phyloP scores from a whole-genome alignment of 305 asterid genomes.

The Petunia hybrid region DNA sequence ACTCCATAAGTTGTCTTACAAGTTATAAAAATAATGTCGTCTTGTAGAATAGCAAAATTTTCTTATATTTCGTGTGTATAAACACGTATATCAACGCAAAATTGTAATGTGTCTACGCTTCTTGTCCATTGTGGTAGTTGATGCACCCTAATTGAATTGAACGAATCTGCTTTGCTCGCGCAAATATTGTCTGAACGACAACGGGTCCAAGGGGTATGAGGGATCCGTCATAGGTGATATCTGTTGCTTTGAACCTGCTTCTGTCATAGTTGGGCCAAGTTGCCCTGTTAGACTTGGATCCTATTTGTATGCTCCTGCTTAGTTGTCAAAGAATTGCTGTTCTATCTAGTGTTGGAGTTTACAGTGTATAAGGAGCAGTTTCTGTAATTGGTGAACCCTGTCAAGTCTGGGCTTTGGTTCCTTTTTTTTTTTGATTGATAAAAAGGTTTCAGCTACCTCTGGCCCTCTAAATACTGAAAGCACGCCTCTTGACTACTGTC shows the following conservation, averaged over 20 bases:
- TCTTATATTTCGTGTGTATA: neutral
- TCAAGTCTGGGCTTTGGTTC: neutral
- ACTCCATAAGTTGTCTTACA: conserved; percentile 2
- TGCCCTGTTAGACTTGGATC: neutral
- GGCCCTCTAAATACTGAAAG: conserved; percentile 13
- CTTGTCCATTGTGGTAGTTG: neutral
- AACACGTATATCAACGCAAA: neutral
- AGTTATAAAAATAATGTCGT: neutral
- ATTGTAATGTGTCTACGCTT: neutral
- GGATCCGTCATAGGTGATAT: neutral
- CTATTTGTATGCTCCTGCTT: conserved; percentile 23
- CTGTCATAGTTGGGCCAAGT: conserved; percentile 12
- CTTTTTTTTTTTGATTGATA: neutral
- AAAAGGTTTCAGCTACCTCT: neutral
- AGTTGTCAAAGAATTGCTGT: neutral
- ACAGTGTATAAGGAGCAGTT: neutral
- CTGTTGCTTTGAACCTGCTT: neutral
- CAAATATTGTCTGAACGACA: neutral
- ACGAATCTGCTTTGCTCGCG: neutral
- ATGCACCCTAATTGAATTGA: conserved; percentile 9
- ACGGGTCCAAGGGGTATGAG: neutral
- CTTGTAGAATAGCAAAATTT: neutral
- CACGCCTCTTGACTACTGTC: neutral
- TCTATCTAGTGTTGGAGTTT: neutral
- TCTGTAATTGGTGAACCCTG: neutral